These are phyloP conservation scores for Coemansia brasiliensis DNA, from an alignment of 192 early-diverging fungal species.

Conservation along the genomic window DNA sequence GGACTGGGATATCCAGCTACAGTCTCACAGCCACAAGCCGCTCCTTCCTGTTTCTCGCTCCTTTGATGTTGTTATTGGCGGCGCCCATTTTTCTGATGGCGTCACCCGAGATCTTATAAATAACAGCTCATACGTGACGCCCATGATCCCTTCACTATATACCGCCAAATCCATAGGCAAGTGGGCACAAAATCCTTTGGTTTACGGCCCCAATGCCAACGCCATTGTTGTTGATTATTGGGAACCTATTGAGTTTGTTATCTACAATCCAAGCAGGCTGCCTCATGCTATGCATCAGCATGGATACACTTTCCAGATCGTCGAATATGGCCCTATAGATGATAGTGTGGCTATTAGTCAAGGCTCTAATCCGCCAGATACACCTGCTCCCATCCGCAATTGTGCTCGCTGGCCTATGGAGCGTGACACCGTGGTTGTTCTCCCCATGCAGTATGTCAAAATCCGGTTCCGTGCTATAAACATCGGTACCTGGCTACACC, in stretches of 20 bases:
- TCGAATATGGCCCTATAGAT: conserved; percentile 47
- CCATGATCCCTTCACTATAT: conserved; percentile 60
- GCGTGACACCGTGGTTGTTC: conserved; percentile 70
- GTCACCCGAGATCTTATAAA: too few relatives aligned
- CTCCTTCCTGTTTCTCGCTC: too few relatives aligned
- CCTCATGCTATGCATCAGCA: conserved; percentile 80
- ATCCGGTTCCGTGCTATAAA: conserved; percentile 76
- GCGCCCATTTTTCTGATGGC: too few relatives aligned
- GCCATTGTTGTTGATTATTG: conserved; percentile 62
- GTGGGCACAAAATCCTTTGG: conserved; percentile 46
- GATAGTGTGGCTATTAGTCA: too few relatives aligned
- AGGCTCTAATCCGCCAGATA: too few relatives aligned
- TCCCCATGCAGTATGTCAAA: conserved; percentile 57
- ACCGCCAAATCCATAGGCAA: conserved; percentile 63
- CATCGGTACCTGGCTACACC: conserved; percentile 62
- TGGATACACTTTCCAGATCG: conserved; percentile 81
- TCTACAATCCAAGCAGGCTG: conserved; percentile 67
- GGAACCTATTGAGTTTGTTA: conserved; percentile 64
- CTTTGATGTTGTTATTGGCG: too few relatives aligned
- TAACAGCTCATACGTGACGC: too few relatives aligned
- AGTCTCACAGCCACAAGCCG: too few relatives aligned
- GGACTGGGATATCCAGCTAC: too few relatives aligned
- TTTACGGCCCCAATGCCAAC: conserved; percentile 66
- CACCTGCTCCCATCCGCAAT: too few relatives aligned
- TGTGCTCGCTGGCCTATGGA: conserved; percentile 20